Conservation (phyloP, 2,329 filamentous ascomycete species). For the Curvularia lunata region DNA sequence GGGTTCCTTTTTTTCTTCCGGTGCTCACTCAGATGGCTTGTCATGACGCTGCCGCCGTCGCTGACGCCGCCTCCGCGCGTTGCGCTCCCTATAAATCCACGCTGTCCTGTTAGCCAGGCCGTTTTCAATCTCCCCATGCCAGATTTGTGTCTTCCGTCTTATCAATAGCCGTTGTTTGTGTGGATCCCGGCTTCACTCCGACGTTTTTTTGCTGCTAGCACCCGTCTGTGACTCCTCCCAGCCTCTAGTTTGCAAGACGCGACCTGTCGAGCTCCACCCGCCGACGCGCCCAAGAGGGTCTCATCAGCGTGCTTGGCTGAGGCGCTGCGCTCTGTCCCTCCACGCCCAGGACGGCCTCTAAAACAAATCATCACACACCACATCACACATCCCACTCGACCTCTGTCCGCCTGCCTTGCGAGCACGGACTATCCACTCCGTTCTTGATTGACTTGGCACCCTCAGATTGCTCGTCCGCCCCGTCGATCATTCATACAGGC, state of each 20-base stretch:
- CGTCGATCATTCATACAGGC: slow-evolving; percentile 14
- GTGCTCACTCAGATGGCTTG: not conserved
- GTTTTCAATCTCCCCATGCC: not conserved
- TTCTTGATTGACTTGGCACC: slow-evolving; percentile 14
- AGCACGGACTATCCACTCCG: slow-evolving; percentile 7
- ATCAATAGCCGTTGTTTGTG: slow-evolving; percentile 17
- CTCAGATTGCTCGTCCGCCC: slow-evolving; percentile 11
- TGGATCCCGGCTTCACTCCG: slow-evolving; percentile 20
- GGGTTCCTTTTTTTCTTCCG: slow-evolving; percentile 13
- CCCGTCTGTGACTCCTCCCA: slow-evolving; percentile 7
- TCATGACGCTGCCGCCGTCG: slow-evolving; percentile 6
- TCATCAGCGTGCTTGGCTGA: slow-evolving; percentile 28
- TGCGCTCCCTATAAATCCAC: slow-evolving; percentile 7
- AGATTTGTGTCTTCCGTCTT: slow-evolving; percentile 4
- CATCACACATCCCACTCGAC: slow-evolving; percentile 10
- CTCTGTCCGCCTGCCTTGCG: slow-evolving; percentile 13
- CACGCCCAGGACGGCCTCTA: slow-evolving; percentile 27
- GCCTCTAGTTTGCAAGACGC: slow-evolving; percentile 6
- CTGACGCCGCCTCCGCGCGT: not conserved
- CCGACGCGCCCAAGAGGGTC: slow-evolving; percentile 16
- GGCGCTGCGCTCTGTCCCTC: slow-evolving; percentile 32
- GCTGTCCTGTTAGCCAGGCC: not conserved
- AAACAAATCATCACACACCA: slow-evolving; percentile 31
- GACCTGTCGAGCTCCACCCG: slow-evolving; percentile 12
- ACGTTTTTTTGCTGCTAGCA: slow-evolving; percentile 16